These are phyloP conservation scores for Fusarium decemcellulare DNA, from an alignment of 2,329 filamentous ascomycete genomes.

Conservation along the genomic window DNA sequence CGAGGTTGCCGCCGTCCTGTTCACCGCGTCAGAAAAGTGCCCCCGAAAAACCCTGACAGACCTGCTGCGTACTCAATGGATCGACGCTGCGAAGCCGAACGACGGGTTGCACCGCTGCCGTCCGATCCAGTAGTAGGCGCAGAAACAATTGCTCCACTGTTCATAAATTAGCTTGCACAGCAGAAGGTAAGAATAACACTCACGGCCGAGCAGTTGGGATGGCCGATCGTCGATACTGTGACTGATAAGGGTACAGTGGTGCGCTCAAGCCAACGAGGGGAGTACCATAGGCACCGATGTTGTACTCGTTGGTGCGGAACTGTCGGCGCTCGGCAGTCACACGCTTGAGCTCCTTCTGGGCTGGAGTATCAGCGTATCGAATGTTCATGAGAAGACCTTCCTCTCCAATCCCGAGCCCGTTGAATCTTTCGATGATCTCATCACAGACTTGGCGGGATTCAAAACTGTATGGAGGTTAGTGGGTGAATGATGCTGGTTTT, in stretches of 20 bases:
- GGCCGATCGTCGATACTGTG: slow-evolving; percentile 54
- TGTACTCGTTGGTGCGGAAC: slow-evolving; percentile 97
- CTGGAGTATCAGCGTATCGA: slow-evolving; percentile 95
- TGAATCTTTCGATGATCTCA: slow-evolving; percentile 87
- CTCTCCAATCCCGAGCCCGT: slow-evolving; percentile 82
- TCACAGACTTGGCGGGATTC: slow-evolving; percentile 92
- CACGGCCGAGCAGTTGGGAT: slow-evolving; percentile 48
- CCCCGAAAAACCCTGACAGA: slow-evolving; percentile 42
- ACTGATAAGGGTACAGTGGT: slow-evolving; percentile 53
- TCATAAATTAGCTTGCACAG: slow-evolving; percentile 14
- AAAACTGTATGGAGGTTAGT: slow-evolving; percentile 73
- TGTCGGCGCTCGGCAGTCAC: slow-evolving; percentile 95
- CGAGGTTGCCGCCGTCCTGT: slow-evolving; percentile 57
- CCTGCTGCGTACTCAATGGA: slow-evolving; percentile 53
- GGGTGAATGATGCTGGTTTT: neutral
- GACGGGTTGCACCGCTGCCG: slow-evolving; percentile 40
- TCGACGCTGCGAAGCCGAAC: slow-evolving; percentile 51
- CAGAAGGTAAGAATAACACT: slow-evolving; percentile 17
- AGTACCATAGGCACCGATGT: slow-evolving; percentile 78
- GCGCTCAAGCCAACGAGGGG: slow-evolving; percentile 69
- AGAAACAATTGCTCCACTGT: slow-evolving; percentile 20
- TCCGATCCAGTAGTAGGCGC: slow-evolving; percentile 21
- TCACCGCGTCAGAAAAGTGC: slow-evolving; percentile 52
- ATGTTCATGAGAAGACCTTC: slow-evolving; percentile 91
- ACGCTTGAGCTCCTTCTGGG: slow-evolving; percentile 96